phyloP scores from a whole-genome alignment of 208 protist species.

The Trichomonas gallinae region DNA sequence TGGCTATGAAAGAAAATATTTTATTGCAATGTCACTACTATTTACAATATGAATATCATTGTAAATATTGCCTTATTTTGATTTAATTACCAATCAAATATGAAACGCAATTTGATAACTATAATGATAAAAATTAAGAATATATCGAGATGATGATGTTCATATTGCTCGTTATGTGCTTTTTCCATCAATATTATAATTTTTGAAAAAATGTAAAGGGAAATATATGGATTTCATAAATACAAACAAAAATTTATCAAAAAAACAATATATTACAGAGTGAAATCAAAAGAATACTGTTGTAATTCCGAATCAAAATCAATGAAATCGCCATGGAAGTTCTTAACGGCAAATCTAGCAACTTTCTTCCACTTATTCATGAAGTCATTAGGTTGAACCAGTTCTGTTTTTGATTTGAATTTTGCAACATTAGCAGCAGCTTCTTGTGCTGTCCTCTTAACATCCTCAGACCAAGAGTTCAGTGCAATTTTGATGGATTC shows the following conservation, averaged over 20 bases:
- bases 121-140: too few species aligned
- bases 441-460: background rate
- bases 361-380: background rate
- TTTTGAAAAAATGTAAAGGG: too few species aligned
- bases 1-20: too few species aligned
- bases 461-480: background rate
- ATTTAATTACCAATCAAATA: too few species aligned
- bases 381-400: background rate
- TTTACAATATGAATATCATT: too few species aligned
- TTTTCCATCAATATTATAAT: too few species aligned
- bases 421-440: background rate
- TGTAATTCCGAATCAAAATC: background rate
- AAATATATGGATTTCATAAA: too few species aligned
- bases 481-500: background rate
- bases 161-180: too few species aligned
- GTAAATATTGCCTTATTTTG: too few species aligned
- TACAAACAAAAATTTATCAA: background rate
- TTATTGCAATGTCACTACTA: too few species aligned
- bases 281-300: background rate
- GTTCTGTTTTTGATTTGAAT: background rate
- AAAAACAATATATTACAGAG: background rate
- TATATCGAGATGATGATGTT: too few species aligned
- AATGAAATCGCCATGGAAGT: background rate
- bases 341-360: background rate
- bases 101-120: too few species aligned